Base-by-base conservation (phyloP, 108 stramenopile genomes). In the Nitzschia sp. region DNA sequence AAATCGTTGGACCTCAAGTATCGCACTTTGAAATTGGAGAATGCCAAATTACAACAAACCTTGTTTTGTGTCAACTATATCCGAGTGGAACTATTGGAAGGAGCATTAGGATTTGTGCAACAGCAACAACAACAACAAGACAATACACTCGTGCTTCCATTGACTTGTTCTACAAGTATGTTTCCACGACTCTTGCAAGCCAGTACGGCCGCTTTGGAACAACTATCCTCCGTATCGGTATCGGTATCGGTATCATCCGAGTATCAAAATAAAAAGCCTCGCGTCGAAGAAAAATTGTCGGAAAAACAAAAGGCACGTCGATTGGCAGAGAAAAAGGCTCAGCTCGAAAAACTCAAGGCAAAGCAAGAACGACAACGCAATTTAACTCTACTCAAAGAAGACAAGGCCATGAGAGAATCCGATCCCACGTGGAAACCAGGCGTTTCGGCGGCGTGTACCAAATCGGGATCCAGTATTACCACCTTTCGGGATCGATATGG, bases 401-500 rank as follows among this genome's bases (percentile, higher is more conserved):
- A 91, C 78, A 91, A 91, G 62, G 70, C 68, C 62, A 83, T 80
- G 0, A 81, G 90, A 19, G 75, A 85, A 60, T 79, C 81, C 26
- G 90, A 91, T 71, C 74, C 75, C 26, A 91, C 87, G 48, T 91
- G 90, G 90, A 88, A 72, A 32, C 66, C 77, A 15, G 72, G 69
- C 28, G 70, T 82, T 23, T 72, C 70, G 48, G 90, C 90, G 17
- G 90, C 90, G 25, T 82, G 76, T 74, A 85, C 76, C 42, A 91
- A 91, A 63, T 71, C 83, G 25, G 90, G 90, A 34, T 58, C 59
- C 19, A 74, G 78, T 0, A 85, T 91, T 46, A 68, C 67, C 13
- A 86, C 90, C 30, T 91, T 91, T 70, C 79, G 90, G 18, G 90
- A 91, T 36, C 76, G 75, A 61, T 84, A 81, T 66, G 89, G 89